These are phyloP conservation scores for Penicillium decumbens DNA, from an alignment of 2,329 filamentous ascomycete species.

Conservation along the genomic window DNA sequence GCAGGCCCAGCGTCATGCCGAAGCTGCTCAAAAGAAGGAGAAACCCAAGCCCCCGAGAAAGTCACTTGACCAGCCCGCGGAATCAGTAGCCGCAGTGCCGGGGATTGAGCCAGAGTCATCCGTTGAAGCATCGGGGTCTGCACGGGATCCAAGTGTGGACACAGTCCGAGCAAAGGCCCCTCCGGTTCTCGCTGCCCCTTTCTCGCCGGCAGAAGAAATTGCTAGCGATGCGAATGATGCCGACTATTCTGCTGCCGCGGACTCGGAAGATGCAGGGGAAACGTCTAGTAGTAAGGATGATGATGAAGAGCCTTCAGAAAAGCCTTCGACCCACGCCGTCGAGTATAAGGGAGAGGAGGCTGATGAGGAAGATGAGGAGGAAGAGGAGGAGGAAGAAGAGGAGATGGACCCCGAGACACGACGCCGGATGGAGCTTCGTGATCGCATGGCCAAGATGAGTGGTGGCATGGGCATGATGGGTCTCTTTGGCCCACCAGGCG, in stretches of 20 bases:
- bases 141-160: conserved; percentile 36
- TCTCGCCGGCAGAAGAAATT: conserved; percentile 48
- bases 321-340: conserved; percentile 23
- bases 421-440: conserved; percentile 80
- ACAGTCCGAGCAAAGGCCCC: conserved; percentile 31
- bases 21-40: conserved; percentile 73
- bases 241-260: conserved; percentile 60
- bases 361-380: conserved; percentile 65
- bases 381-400: conserved; percentile 76
- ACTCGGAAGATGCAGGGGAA: conserved; percentile 59
- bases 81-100: conserved; percentile 28
- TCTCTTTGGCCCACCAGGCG: conserved; percentile 74
- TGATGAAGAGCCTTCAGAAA: conserved; percentile 55
- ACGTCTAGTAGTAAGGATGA: conserved; percentile 69
- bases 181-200: conserved; percentile 35
- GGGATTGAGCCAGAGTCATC: conserved; percentile 27
- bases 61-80: conserved; percentile 43
- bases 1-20: conserved; percentile 75
- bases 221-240: conserved; percentile 62
- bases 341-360: conserved; percentile 43
- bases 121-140: conserved; percentile 31
- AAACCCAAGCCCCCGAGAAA: conserved; percentile 75
- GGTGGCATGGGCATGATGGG: conserved; percentile 95
- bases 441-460: conserved; percentile 97
- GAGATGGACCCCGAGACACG: conserved; percentile 83